Evolutionary conservation across 495 filamentous ascomycete genomes (phyloP).

Genomic region (Xylaria venustula): DNA sequence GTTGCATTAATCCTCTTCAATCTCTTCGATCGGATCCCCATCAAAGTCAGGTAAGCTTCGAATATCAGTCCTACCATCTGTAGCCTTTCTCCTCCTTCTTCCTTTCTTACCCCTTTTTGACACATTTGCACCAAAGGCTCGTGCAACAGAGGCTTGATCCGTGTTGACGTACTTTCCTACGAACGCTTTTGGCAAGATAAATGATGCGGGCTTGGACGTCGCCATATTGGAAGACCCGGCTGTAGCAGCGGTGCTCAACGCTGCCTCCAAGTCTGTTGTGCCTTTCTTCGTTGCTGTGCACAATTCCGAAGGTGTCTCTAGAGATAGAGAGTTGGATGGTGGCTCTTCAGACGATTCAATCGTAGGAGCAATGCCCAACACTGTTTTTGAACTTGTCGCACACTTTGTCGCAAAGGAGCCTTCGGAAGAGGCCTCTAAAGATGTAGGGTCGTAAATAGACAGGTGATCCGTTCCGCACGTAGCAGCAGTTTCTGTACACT

Average conservation of each 20-base stretch:
- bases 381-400: slow-evolving; percentile 23
- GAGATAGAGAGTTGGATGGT: too few relatives aligned
- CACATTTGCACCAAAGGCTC: background rate
- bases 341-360: too few relatives aligned
- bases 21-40: slow-evolving; percentile 46
- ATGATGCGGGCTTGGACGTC: slow-evolving; percentile 28
- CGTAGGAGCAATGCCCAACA: slow-evolving; percentile 25
- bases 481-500: slow-evolving; percentile 8
- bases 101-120: slow-evolving; percentile 17
- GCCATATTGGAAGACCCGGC: slow-evolving; percentile 18
- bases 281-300: slow-evolving; percentile 19
- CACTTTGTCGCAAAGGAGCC: slow-evolving; percentile 20
- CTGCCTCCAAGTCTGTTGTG: slow-evolving; percentile 23
- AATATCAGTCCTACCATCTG: slow-evolving; percentile 41
- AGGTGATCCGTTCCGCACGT: slow-evolving; percentile 6
- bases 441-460: slow-evolving; percentile 5
- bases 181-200: slow-evolving; percentile 40
- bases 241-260: slow-evolving; percentile 24
- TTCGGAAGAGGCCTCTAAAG: slow-evolving; percentile 17
- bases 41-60: slow-evolving; percentile 41
- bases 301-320: too few relatives aligned
- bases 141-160: slow-evolving; percentile 1
- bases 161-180: slow-evolving; percentile 33
- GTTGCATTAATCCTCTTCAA: slow-evolving; percentile 28
- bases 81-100: slow-evolving; percentile 28